phyloP scores from a whole-genome alignment of 139 green algal genomes.

The Choricystis sp. region DNA sequence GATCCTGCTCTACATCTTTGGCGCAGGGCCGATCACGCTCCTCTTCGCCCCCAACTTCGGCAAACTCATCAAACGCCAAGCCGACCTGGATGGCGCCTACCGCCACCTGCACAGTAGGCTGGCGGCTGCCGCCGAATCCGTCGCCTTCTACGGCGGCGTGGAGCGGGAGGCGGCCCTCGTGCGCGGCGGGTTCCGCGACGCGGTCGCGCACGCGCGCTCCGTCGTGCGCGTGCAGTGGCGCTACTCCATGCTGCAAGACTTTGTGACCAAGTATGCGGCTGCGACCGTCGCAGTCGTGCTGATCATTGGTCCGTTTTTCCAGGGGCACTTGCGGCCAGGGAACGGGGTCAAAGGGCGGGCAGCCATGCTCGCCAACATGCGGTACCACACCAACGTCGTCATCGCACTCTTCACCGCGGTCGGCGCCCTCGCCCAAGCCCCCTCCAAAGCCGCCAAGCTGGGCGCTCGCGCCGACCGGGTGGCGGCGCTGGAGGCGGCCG shows the following conservation, averaged over 20 bases:
- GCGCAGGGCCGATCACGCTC: conserved; percentile 23
- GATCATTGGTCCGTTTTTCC: conserved; percentile 72
- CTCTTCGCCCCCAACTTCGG: conserved; percentile 39
- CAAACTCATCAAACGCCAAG: conserved; percentile 33
- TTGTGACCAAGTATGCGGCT: conserved; percentile 60
- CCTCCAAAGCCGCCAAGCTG: conserved; percentile 37
- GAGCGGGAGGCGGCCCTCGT: conserved; percentile 26
- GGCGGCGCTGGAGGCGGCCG: conserved; percentile 20
- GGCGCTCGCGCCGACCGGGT: conserved; percentile 40
- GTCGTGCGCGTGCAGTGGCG: conserved; percentile 43
- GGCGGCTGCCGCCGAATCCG: conserved; percentile 28
- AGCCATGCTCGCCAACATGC: conserved; percentile 62
- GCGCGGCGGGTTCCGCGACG: conserved; percentile 12
- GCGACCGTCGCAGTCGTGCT: conserved; percentile 56
- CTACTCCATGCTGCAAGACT: conserved; percentile 57
- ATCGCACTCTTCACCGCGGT: conserved; percentile 48
- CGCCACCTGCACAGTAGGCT: conserved; percentile 30
- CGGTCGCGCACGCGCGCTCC: conserved; percentile 16
- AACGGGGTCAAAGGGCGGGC: conserved; percentile 21
- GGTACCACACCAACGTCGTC: conserved; percentile 61
- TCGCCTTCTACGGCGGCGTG: conserved; percentile 41
- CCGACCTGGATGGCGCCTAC: conserved; percentile 27
- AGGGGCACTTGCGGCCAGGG: conserved; percentile 31
- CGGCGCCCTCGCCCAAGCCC: conserved; percentile 35
- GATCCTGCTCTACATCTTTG: conserved; percentile 47